phyloP scores from a whole-genome alignment of 208 protist species.

The Trypanosoma scelopori region DNA sequence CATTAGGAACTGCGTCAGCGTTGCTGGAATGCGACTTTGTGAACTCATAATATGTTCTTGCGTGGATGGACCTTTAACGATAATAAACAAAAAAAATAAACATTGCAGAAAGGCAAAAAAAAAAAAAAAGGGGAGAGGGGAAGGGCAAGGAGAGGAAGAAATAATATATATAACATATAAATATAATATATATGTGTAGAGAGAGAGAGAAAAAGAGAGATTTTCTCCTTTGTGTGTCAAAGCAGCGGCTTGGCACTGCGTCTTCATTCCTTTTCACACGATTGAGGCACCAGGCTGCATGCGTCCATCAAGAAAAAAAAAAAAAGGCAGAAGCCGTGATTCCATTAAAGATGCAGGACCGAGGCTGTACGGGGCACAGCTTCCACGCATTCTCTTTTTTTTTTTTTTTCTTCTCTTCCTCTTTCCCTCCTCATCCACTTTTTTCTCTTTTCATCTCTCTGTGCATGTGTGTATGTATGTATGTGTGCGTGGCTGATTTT shows the following conservation, averaged over 20 bases:
- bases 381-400: background rate
- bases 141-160: too few relatives aligned
- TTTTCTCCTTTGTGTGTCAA: too few relatives aligned
- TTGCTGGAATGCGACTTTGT: conserved; percentile 40
- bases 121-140: conserved; percentile 5
- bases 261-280: too few relatives aligned
- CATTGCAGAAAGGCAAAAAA: conserved; percentile 6
- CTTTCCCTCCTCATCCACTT: background rate
- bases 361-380: too few relatives aligned
- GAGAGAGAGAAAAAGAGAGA: too few relatives aligned
- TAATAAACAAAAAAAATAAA: conserved; percentile 5
- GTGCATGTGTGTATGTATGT: conserved; percentile 4
- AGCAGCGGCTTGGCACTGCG: too few relatives aligned
- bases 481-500: background rate
- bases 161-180: too few relatives aligned
- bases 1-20: conserved; percentile 87
- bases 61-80: conserved; percentile 5
- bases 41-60: conserved; percentile 16
- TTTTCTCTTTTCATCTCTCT: conserved; percentile 4
- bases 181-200: too few relatives aligned
- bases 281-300: too few relatives aligned
- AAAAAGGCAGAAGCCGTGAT: too few relatives aligned
- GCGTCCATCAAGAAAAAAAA: too few relatives aligned
- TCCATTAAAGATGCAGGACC: too few relatives aligned
- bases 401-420: background rate